Base-by-base conservation (phyloP, 208 protist genomes). In the Acanthamoeba castellanii region DNA sequence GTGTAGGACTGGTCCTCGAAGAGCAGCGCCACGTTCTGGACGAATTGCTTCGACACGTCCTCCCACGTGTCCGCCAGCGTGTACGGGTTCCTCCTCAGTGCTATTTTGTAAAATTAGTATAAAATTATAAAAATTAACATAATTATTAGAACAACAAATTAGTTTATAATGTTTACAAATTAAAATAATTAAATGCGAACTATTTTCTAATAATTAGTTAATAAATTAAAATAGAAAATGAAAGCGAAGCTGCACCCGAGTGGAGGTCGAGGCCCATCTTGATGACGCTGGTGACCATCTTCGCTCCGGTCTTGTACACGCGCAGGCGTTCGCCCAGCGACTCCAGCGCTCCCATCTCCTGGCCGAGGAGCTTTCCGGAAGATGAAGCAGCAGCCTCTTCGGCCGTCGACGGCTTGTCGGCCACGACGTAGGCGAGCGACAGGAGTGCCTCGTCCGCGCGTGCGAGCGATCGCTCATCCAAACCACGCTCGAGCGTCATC, bases 1-100 rank as follows among this genome's bases (percentile, higher is more conserved):
- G 74, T 52, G 74, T 82, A 82, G 74, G 74, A 30, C 45, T 82
- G 74, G 22, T 82, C 74, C 74, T 82, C 74, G 74, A 82, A 82
- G 74, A 82, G 74, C 74, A 82, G 74, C 74, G 74, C 74, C 45
- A 82, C 74, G 45, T 82, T 82, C 6, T 20, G 74, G 25, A 50
- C 34, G 37, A 55, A 82, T 9, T 27, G 34, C 74, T 82, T 47
- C 34, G 37, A 16, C 34, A 20, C 32, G 74, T 82, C 74, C 25
- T 82, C 74, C 74, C 74, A 82, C 13, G 74, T 52, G 42, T 82
- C 74, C n/a, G 74, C 74, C 42, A 82, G 13, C 45, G 74, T 82
- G 74, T 82, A 78, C 70, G 70, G 74, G 18, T 32, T 52, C 20
- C 74, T 20, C 37, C 74, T 13, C 30, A 82, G 18, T 27, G 74